Base-by-base conservation (phyloP, 768 basidiomycete genomes). In the Podaxis rugospora region DNA sequence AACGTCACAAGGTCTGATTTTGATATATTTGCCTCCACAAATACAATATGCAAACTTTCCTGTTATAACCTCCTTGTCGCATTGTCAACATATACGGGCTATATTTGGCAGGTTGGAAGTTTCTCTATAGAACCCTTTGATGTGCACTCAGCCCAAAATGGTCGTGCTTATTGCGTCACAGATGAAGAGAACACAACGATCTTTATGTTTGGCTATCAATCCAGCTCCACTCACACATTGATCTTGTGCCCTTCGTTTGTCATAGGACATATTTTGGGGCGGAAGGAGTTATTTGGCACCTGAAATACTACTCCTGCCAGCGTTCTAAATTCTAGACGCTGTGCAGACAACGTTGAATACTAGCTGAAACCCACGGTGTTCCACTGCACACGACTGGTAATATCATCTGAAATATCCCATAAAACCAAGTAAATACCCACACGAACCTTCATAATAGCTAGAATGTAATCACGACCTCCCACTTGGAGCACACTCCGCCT, bases 401-500 rank as follows among this genome's bases (percentile, higher is more conserved):
- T 18, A 44, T 18, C n/a, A 44, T 44, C 16, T 40, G 16, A 40
- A 40, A 3, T 16, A 44, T 9, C 32, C 28, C 28, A 44, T n/a
- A 7, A 9, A 18, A 16, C 18, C 16, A 44, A 18, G 18, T 44
- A 44, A 44, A 18, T 6, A 44, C 14, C n/a, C 14, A 16, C 42
- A 44, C n/a, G 16, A 14, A 23, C 5, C 5, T 23, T 23, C 9
- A 47, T 49, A 27, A 11, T 39, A 60, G 14, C 25, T 35, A 16
- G 11, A 4, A 5, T 37, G 35, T 50, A 28, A 40, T 40, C 55
- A 64, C 52, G 37, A 18, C 61, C 62, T 63, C 36, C 75, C 74
- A 59, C 10, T 58, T 25, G 57, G 49, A 5, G 11, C 7, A 69
- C 90, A 92, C 69, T 91, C 90, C 4, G 71, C 70, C 50, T 79